Evolutionary conservation across 768 basidiomycete species (phyloP).

Genomic region (Trametes punicea): DNA sequence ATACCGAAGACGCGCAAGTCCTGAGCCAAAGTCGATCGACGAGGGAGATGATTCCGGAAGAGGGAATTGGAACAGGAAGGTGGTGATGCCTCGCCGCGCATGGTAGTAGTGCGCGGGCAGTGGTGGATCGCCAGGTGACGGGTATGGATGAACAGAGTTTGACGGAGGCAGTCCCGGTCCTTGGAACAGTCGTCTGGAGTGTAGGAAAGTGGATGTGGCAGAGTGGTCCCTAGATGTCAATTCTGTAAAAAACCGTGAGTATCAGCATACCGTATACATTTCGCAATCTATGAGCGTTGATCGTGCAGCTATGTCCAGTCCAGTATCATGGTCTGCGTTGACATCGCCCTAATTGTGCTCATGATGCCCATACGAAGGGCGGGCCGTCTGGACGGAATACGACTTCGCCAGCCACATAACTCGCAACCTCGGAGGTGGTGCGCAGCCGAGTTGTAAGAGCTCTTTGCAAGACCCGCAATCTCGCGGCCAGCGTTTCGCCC

Average conservation of each 20-base stretch:
- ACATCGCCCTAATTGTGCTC: too few relatives aligned
- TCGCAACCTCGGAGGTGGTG: too few relatives aligned
- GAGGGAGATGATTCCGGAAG: constrained; percentile 65
- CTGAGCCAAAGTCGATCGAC: constrained; percentile 66
- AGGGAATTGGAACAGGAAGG: constrained; percentile 78
- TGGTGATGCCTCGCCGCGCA: constrained; percentile 72
- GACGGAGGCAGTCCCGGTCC: constrained; percentile 80
- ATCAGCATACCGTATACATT: neutral
- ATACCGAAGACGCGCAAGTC: constrained; percentile 66
- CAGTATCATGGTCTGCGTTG: too few relatives aligned
- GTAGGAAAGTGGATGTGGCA: constrained; percentile 74
- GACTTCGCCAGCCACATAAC: too few relatives aligned
- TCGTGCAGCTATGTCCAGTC: too few relatives aligned
- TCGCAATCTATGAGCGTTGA: neutral
- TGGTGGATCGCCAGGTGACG: constrained; percentile 52
- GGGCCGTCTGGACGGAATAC: too few relatives aligned
- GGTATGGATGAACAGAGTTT: constrained; percentile 71
- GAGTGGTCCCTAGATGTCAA: constrained; percentile 75
- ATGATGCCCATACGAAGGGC: too few relatives aligned
- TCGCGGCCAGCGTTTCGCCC: too few relatives aligned
- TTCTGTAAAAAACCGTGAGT: constrained; percentile 40
- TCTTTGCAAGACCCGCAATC: too few relatives aligned
- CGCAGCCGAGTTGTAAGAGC: too few relatives aligned
- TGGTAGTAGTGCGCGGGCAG: constrained; percentile 66
- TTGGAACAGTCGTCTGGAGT: constrained; percentile 70